Conservation (phyloP, 768 basidiomycete genomes). For the Mycena alexandri region DNA sequence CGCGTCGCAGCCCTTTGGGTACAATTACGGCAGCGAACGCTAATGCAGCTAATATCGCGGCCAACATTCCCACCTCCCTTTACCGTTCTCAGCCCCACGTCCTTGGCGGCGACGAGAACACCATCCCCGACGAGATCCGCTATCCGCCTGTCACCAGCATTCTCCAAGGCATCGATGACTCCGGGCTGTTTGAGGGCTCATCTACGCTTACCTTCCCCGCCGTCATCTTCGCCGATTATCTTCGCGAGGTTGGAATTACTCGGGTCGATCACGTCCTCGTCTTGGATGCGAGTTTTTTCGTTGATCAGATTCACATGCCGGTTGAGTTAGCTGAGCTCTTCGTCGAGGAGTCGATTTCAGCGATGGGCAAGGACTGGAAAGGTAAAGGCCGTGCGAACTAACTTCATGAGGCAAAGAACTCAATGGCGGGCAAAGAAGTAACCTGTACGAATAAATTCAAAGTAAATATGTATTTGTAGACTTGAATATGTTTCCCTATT, state of each 20-base stretch:
- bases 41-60: background rate
- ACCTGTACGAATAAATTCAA: too few species aligned
- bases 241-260: background rate
- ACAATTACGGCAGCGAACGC: constrained; percentile 10
- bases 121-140: background rate
- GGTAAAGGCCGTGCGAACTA: constrained; percentile 6
- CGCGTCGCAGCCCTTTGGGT: constrained; percentile 19
- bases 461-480: too few species aligned
- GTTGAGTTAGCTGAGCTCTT: constrained; percentile 13
- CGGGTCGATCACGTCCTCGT: constrained; percentile 4
- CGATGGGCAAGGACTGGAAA: constrained; percentile 4
- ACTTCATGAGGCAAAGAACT: too few species aligned
- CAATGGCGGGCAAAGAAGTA: background rate
- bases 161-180: constrained; percentile 11
- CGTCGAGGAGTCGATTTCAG: background rate
- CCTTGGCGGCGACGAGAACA: constrained; percentile 1
- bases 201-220: constrained; percentile 11
- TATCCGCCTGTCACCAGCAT: constrained; percentile 4
- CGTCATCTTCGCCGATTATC: constrained; percentile 2
- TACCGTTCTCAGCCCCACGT: background rate
- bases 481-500: too few species aligned
- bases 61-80: background rate
- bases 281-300: background rate
- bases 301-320: constrained; percentile 14
- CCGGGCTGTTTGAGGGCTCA: background rate